Percentiles rank a stretch among this genome's conserved stretches.
phyloP scores from a whole-genome alignment of 1,139 yeast species.

The Pichia sp. region DNA sequence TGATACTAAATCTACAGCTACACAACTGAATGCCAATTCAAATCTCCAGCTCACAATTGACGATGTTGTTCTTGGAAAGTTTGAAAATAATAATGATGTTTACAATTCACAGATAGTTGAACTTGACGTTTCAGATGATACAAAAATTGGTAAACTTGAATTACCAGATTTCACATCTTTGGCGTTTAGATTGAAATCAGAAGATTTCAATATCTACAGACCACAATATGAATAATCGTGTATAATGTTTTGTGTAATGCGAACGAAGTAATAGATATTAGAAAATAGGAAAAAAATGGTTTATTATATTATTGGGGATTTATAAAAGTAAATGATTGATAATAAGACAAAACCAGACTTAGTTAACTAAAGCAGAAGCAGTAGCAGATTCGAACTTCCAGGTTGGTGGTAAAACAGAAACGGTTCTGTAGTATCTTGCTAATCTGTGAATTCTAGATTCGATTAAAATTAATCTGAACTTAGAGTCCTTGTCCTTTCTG shows the following conservation, averaged over 20 bases:
- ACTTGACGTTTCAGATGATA: constrained; percentile 14
- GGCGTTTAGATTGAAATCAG: constrained; percentile 43
- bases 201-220: constrained; percentile 40
- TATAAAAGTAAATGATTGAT: constrained; percentile 1
- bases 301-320: neutral
- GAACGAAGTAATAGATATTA: too few species aligned
- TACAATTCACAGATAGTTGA: constrained; percentile 1
- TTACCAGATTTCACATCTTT: constrained; percentile 26
- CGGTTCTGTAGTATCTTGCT: constrained; percentile 99
- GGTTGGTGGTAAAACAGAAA: constrained; percentile 98
- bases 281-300: constrained; percentile 5
- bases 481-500: constrained; percentile 99
- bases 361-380: constrained; percentile 99
- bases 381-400: constrained; percentile 99
- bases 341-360: constrained; percentile 35
- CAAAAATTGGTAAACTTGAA: constrained; percentile 17
- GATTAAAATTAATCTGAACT: constrained; percentile 99
- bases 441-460: constrained; percentile 99
- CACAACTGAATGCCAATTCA: constrained; percentile 8
- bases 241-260: too few species aligned
- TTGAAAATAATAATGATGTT: constrained; percentile 8
- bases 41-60: constrained; percentile 5
- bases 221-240: constrained; percentile 33
- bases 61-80: constrained; percentile 10
- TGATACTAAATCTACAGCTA: constrained; percentile 16